Evolutionary conservation across 768 basidiomycete species (phyloP), one percentile per base, ranked within the genome.

Genomic region (Boletus huronensis): DNA sequence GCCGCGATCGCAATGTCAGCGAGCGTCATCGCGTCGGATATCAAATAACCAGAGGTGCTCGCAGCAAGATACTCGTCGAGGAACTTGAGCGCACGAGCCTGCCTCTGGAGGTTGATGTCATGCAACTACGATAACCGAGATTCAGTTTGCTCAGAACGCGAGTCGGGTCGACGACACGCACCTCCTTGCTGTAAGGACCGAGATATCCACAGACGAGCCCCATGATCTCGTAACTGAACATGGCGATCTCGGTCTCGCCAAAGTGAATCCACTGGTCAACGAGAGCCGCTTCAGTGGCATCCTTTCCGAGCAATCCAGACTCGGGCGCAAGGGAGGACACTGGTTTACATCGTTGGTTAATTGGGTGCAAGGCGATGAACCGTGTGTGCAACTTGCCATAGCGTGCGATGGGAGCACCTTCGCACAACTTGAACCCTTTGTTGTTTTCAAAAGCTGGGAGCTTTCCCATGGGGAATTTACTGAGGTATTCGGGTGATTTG

Each of bases 241-340:
- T 7, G 39, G 56, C n/a, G 29, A 71, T 67, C 43, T 69, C 68
- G 11, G 50, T 53, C 43, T 70, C 68, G 9, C 55, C 63, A 43
- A 69, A 69, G 29, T 69, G 68, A 17, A 69, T 54, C 68, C 68
- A 69, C 35, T 69, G 69, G 43, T 69, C 69, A 1, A 70, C 57
- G 26, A 69, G 65, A 3, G 65, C 67, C 23, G 65, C 52, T 41
- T 69, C 69, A 6, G 17, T 44, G 14, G 36, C 47, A 9, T 58
- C 43, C 28, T 63, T 65, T 31, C 67, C 64, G n/a, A 69, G 61
- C 39, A 69, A 55, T 29, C 59, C 59, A 25, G 64, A 64, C 36
- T 63, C 54, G 6, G 69, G 69, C 23, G 57, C 64, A 17, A 67
- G 54, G 19, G 67, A 64, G 19, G 59, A 53, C 39, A 69, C 68